Conservation (phyloP, 768 basidiomycete genomes). For the Auricularia auricula-judae region DNA sequence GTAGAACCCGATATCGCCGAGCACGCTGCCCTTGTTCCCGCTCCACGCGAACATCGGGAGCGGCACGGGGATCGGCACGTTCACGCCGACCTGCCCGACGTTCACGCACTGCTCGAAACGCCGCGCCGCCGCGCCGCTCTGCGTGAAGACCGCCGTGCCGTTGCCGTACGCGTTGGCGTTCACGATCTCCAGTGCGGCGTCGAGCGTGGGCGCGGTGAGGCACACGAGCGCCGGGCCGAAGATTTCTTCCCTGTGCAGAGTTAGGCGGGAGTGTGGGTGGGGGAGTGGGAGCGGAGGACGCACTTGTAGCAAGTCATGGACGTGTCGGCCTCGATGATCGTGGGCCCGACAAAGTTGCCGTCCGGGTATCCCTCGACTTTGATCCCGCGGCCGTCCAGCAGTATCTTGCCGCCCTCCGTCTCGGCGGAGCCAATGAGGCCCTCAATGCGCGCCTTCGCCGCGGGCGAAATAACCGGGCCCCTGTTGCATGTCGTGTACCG, state of each 20-base stretch:
- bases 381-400: slow-evolving; percentile 73
- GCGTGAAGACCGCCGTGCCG: slow-evolving; percentile 92
- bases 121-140: slow-evolving; percentile 88
- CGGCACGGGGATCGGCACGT: slow-evolving; percentile 88
- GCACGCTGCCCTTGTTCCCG: slow-evolving; percentile 79
- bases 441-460: slow-evolving; percentile 68
- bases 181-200: slow-evolving; percentile 83
- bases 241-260: slow-evolving; percentile 65
- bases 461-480: slow-evolving; percentile 49
- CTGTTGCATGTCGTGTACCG: slow-evolving; percentile 10
- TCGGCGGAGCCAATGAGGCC: slow-evolving; percentile 47
- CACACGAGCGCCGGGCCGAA: slow-evolving; percentile 86
- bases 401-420: slow-evolving; percentile 71
- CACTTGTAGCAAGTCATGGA: slow-evolving; percentile 84
- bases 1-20: slow-evolving; percentile 87
- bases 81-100: slow-evolving; percentile 88
- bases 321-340: slow-evolving; percentile 73
- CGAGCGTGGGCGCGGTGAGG: slow-evolving; percentile 68
- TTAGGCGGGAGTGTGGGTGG: not conserved
- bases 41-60: slow-evolving; percentile 92
- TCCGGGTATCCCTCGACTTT: slow-evolving; percentile 62
- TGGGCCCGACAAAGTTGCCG: slow-evolving; percentile 94
- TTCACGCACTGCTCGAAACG: slow-evolving; percentile 85
- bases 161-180: slow-evolving; percentile 90
- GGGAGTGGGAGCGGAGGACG: slow-evolving; percentile 14